These are phyloP conservation scores for Polychaeton citri DNA, from an alignment of 2,329 filamentous ascomycete species.

Conservation along the genomic window DNA sequence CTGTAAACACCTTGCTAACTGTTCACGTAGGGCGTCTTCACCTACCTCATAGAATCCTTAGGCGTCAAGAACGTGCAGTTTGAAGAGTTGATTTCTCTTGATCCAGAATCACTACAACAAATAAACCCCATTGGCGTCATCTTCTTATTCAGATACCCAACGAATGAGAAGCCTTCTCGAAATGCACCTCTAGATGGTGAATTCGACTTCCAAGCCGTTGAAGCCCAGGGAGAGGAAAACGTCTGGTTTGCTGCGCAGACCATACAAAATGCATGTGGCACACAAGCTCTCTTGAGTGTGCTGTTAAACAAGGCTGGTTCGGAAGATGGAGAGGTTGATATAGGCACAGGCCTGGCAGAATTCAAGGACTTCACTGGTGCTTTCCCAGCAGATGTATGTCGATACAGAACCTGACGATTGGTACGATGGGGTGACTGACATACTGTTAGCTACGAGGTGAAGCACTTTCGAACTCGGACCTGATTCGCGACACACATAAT, in stretches of 20 bases:
- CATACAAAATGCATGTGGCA: constrained; percentile 97
- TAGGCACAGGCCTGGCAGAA: constrained; percentile 56
- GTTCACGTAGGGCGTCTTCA: constrained; percentile 75
- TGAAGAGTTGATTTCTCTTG: constrained; percentile 85
- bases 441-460: constrained; percentile 50
- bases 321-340: constrained; percentile 42
- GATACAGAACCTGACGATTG: too few relatives aligned
- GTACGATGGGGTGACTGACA: neutral
- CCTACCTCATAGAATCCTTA: constrained; percentile 82
- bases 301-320: constrained; percentile 61
- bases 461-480: constrained; percentile 52
- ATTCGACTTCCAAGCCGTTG: constrained; percentile 48
- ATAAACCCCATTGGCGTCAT: constrained; percentile 61
- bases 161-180: constrained; percentile 46
- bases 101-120: constrained; percentile 56
- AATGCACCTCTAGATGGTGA: constrained; percentile 64
- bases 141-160: constrained; percentile 96
- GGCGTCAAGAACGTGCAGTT: constrained; percentile 92
- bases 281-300: constrained; percentile 84
- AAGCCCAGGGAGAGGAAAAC: constrained; percentile 44
- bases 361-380: constrained; percentile 83
- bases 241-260: constrained; percentile 95
- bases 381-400: constrained; percentile 49
- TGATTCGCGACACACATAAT: constrained; percentile 60
- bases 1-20: neutral